Conservation (phyloP, 192 early-diverging fungal species). For the Dissophora ornata region DNA sequence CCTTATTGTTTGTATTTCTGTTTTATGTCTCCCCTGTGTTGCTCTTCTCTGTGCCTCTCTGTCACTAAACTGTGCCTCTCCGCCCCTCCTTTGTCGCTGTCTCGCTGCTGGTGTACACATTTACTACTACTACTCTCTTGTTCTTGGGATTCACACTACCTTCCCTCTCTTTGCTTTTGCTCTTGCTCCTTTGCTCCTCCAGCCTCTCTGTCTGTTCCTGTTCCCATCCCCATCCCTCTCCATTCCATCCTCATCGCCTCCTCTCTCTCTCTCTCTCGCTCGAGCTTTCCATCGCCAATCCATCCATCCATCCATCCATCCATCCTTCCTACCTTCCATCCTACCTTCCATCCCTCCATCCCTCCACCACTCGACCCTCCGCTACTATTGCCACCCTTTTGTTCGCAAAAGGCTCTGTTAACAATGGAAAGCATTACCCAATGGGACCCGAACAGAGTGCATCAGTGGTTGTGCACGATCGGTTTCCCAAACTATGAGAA, state of each 20-base stretch:
- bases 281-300: neutral
- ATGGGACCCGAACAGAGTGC: slow-evolving; percentile 68
- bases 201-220: neutral
- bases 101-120: too few species aligned
- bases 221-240: neutral
- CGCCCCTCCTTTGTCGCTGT: too few species aligned
- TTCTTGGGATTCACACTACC: too few species aligned
- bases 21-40: too few species aligned
- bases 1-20: too few species aligned
- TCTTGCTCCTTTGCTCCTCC: neutral
- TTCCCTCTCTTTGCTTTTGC: too few species aligned
- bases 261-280: neutral
- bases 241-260: neutral
- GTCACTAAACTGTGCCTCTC: too few species aligned
- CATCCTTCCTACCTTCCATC: neutral
- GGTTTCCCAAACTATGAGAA: slow-evolving; percentile 67
- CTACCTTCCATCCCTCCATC: too few species aligned
- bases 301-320: neutral
- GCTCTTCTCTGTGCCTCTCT: too few species aligned
- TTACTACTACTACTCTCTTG: too few species aligned
- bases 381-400: neutral
- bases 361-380: too few species aligned
- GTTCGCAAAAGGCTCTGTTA: neutral
- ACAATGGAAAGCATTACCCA: slow-evolving; percentile 63
- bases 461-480: slow-evolving; percentile 64